Conservation (phyloP, 129 eudicot genomes). For the Arctium minus region DNA sequence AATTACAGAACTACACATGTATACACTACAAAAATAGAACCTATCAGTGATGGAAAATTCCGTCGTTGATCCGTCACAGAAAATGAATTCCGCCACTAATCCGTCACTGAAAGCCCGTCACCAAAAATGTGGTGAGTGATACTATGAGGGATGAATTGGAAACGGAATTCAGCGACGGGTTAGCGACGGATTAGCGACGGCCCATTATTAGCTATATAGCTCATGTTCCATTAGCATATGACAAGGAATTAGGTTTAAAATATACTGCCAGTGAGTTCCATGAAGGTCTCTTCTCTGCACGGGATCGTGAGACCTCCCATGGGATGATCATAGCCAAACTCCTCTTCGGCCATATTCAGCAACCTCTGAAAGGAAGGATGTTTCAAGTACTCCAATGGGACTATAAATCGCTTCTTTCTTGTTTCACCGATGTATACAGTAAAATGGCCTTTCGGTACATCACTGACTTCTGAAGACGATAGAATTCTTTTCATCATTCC, state of each 20-base stretch:
- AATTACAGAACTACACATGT: background rate
- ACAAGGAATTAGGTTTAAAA: background rate
- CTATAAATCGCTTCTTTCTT: slow-evolving; percentile 35
- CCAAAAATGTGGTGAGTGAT: too few species aligned
- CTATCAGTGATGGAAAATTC: too few species aligned
- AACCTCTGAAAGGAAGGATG: slow-evolving; percentile 39
- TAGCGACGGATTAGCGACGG: too few species aligned
- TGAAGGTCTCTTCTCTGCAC: slow-evolving; percentile 33
- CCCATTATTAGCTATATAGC: background rate
- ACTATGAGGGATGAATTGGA: too few species aligned
- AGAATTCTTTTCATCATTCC: background rate
- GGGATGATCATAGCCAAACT: slow-evolving; percentile 53
- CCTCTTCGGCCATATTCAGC: slow-evolving; percentile 42
- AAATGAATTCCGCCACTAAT: too few species aligned
- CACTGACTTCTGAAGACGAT: slow-evolving; percentile 1
- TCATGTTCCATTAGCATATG: background rate
- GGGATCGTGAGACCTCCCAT: slow-evolving; percentile 63
- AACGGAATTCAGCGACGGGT: too few species aligned
- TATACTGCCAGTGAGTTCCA: slow-evolving; percentile 4
- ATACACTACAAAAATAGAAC: too few species aligned
- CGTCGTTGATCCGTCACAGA: too few species aligned
- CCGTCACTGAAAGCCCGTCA: too few species aligned
- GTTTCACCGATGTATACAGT: slow-evolving; percentile 52
- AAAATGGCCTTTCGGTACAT: slow-evolving; percentile 48
- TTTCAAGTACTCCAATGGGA: slow-evolving; percentile 40